phyloP scores from a whole-genome alignment of 768 basidiomycete species.

The Boletus huronensis region DNA sequence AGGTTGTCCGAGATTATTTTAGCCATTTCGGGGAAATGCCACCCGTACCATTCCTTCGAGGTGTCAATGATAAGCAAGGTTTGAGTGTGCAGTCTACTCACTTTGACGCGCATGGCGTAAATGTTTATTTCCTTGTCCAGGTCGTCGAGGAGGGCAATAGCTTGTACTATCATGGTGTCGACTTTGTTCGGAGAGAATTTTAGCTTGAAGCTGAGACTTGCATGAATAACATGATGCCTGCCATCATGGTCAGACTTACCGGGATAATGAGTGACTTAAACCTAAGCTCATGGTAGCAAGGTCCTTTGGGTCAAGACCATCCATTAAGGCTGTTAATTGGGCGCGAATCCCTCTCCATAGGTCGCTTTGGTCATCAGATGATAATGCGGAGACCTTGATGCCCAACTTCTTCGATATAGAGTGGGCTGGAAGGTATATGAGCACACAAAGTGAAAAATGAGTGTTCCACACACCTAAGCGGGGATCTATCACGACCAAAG shows the following conservation, averaged over 20 bases:
- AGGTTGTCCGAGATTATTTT: constrained; percentile 98
- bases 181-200: constrained; percentile 99
- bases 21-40: constrained; percentile 99
- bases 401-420: constrained; percentile 93
- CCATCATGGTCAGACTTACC: constrained; percentile 44
- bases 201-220: constrained; percentile 78
- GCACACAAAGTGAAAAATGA: neutral
- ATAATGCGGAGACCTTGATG: constrained; percentile 73
- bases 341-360: constrained; percentile 94
- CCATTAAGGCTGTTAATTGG: constrained; percentile 82
- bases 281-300: constrained; percentile 97
- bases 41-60: constrained; percentile 97
- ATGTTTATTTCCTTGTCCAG: constrained; percentile 99
- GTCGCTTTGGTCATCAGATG: constrained; percentile 61
- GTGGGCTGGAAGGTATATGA: constrained; percentile 45
- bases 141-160: constrained; percentile 95
- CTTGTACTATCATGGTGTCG: constrained; percentile 99
- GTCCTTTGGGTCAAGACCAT: constrained; percentile 91
- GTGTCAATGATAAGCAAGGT: neutral
- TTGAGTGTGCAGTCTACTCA: constrained; percentile 32
- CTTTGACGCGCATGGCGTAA: constrained; percentile 98
- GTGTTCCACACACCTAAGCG: constrained; percentile 69
- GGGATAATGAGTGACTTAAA: constrained; percentile 93
- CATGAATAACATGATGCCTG: constrained; percentile 5
- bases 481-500: constrained; percentile 81